Conservation (phyloP, 2,329 filamentous ascomycete species). For the Penicillium paneum region DNA sequence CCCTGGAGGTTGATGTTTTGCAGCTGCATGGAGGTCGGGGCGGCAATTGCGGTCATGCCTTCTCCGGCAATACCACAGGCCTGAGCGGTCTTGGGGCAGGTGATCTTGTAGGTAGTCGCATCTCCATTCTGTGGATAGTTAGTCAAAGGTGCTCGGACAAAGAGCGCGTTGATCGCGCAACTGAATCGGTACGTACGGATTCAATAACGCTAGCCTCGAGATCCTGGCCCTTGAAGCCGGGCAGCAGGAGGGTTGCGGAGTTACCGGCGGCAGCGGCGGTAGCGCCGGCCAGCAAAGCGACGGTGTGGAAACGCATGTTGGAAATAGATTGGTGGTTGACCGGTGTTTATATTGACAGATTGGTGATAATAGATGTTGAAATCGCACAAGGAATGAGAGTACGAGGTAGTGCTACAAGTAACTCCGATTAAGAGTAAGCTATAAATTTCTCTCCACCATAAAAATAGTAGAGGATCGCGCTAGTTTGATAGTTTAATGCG, state of each 20-base stretch:
- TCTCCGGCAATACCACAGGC: conserved; percentile 20
- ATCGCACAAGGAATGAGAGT: conserved; percentile 7
- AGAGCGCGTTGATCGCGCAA: not conserved
- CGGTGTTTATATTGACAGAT: not conserved
- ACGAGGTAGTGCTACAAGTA: too few species aligned
- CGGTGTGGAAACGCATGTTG: conserved; percentile 26
- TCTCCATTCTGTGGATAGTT: conserved; percentile 16
- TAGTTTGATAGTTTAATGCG: too few species aligned
- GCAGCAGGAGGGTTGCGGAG: conserved; percentile 22
- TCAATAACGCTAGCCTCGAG: conserved; percentile 19
- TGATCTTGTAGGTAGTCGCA: conserved; percentile 25
- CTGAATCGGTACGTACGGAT: conserved; percentile 12
- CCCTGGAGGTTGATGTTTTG: conserved; percentile 16
- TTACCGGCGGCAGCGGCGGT: conserved; percentile 23
- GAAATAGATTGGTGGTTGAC: conserved; percentile 1
- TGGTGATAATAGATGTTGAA: conserved; percentile 4
- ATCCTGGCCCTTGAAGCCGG: conserved; percentile 21
- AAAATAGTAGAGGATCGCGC: too few species aligned
- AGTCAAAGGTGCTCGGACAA: not conserved
- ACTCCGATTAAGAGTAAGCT: too few species aligned
- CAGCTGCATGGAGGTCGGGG: conserved; percentile 20
- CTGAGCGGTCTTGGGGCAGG: conserved; percentile 17
- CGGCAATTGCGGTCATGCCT: conserved; percentile 23
- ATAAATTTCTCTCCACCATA: too few species aligned
- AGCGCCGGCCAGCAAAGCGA: conserved; percentile 27